These are phyloP conservation scores for Populus hybrid DNA, from an alignment of 441 rosid genomes.

Conservation along the genomic window DNA sequence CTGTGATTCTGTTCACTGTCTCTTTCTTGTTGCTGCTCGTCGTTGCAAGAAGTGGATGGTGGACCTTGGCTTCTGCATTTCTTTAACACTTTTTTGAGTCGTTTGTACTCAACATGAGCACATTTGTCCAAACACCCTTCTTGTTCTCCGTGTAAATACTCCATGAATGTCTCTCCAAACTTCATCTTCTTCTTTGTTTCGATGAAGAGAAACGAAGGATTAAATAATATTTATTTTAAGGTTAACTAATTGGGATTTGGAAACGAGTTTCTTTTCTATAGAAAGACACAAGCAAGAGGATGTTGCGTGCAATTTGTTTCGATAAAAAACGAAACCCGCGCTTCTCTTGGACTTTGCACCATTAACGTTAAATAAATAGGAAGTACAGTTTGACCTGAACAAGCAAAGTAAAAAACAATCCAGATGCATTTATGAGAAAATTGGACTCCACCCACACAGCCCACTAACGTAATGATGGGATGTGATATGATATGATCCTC, in stretches of 20 bases:
- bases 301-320: not conserved
- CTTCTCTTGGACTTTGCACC: not conserved
- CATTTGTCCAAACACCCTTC: constrained; percentile 54
- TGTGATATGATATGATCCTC: not conserved
- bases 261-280: not conserved
- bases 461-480: not conserved
- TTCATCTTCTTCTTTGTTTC: constrained; percentile 47
- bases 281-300: not conserved
- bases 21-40: constrained; percentile 11
- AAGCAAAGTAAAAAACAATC: not conserved
- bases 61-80: constrained; percentile 55
- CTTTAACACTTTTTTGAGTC: constrained; percentile 78
- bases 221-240: too few relatives aligned
- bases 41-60: not conserved
- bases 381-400: not conserved
- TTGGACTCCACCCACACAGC: not conserved
- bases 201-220: not conserved
- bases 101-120: constrained; percentile 76
- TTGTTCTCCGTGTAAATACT: constrained; percentile 68
- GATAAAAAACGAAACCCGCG: not conserved
- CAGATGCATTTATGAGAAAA: not conserved
- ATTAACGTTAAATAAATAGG: not conserved
- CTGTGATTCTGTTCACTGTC: not conserved
- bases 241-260: not conserved
- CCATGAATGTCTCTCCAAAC: constrained; percentile 77